Evolutionary conservation across 352 stramenopile genomes (phyloP), one percentile per base, ranked within the genome.

Genomic region (Globisporangium polare): DNA sequence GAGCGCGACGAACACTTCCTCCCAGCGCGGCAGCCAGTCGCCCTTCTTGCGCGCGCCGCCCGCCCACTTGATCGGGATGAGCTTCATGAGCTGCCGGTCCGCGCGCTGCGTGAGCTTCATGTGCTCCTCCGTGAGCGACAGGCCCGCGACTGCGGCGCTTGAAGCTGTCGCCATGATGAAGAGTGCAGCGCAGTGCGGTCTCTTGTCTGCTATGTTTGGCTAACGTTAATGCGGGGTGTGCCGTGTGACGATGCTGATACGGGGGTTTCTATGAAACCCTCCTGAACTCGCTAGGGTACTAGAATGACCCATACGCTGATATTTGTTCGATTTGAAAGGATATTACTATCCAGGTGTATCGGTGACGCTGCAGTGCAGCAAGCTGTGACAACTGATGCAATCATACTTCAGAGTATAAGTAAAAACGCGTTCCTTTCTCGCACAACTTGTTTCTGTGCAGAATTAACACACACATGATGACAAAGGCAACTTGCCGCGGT

Each of bases 1-100:
- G 46, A 94, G 64, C 62, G 78, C 78, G 53, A 88, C 17, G 42
- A 82, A 91, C 15, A 82, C 53, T 58, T 90, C 77, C 51, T 94
- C 84, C 84, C 84, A 94, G 33, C 77, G 77, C 41, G 84, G 84
- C 22, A 94, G 62, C 84, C 84, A 94, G 53, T 94, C 84, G 57
- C 82, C 75, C 56, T 90, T 90, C 68, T 80, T 83, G 41, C 74
- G 74, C 57, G 87, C 71, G 37, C 65, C 70, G 35, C 84, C 82
- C 49, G 89, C 74, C 80, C 79, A 92, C 17, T 73, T 62, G 54
- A 92, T 85, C 49, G 83, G 83, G 43, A 89, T 83, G 35, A 90
- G 63, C 59, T 88, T 80, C 79, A 88, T 88, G 24, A 58, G 51
- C 31, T 58, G 37, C 26, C 63, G 58, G 63, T 82, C 74, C 20